Conservation (phyloP, 2,329 filamentous ascomycete species). For the Botryosphaeria dothidea region DNA sequence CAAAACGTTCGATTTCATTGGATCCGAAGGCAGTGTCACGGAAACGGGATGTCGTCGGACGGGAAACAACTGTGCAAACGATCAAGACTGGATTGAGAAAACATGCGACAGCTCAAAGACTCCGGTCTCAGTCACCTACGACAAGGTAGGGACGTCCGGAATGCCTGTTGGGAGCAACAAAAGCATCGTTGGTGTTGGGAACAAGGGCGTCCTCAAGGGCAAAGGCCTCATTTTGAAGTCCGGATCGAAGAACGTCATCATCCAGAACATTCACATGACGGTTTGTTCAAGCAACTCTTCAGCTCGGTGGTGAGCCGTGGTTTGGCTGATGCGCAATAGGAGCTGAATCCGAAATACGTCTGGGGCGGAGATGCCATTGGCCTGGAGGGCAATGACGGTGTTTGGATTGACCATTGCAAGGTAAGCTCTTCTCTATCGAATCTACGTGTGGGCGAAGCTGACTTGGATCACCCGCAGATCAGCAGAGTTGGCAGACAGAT, state of each 20-base stretch:
- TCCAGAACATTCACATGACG: constrained; percentile 44
- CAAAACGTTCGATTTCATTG: constrained; percentile 25
- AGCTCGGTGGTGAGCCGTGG: too few species aligned
- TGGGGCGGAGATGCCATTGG: constrained; percentile 43
- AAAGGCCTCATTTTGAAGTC: constrained; percentile 42
- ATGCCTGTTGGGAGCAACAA: constrained; percentile 43
- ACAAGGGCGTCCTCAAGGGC: constrained; percentile 41
- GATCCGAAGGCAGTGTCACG: constrained; percentile 27
- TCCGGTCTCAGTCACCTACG: constrained; percentile 31
- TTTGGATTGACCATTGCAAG: constrained; percentile 38
- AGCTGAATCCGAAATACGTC: constrained; percentile 40
- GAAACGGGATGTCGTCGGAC: constrained; percentile 25
- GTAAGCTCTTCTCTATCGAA: too few species aligned
- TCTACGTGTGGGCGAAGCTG: too few species aligned
- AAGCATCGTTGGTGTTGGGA: constrained; percentile 42
- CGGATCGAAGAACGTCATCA: constrained; percentile 35
- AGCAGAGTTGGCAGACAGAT: not conserved
- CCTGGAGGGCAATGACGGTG: constrained; percentile 30
- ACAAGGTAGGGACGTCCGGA: constrained; percentile 30
- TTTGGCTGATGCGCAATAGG: too few species aligned
- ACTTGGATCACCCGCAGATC: too few species aligned
- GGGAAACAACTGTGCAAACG: too few species aligned
- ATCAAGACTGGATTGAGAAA: too few species aligned
- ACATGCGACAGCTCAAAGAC: constrained; percentile 21
- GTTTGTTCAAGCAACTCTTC: too few species aligned